Conservation (phyloP, 768 basidiomycete species). For the Boletus pseudo-olivaceus region DNA sequence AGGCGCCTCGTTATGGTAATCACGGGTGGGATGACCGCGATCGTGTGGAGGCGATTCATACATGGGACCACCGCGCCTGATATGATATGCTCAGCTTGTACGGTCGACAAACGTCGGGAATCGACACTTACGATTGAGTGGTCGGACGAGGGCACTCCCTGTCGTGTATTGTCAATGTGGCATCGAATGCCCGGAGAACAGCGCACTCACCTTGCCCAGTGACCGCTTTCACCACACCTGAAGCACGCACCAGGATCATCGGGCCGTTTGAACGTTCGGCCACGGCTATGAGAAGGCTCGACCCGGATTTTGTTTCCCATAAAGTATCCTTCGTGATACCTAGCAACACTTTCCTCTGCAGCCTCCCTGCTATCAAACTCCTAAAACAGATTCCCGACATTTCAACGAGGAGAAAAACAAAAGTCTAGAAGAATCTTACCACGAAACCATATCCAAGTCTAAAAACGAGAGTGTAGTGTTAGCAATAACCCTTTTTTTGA, state of each 20-base stretch:
- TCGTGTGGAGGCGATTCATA: slow-evolving; percentile 56
- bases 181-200: neutral
- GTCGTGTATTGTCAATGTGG: slow-evolving; percentile 1
- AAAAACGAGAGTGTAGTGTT: slow-evolving; percentile 2
- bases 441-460: slow-evolving; percentile 90
- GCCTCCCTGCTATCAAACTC: slow-evolving; percentile 81
- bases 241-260: slow-evolving; percentile 89
- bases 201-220: slow-evolving; percentile 77
- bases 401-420: neutral
- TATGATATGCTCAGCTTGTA: slow-evolving; percentile 10
- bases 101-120: neutral
- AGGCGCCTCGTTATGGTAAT: slow-evolving; percentile 44
- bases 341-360: slow-evolving; percentile 82
- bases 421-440: slow-evolving; percentile 43
- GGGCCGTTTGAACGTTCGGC: slow-evolving; percentile 73
- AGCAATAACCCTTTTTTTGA: slow-evolving; percentile 11
- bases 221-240: slow-evolving; percentile 80
- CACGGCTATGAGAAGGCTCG: slow-evolving; percentile 81
- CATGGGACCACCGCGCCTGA: slow-evolving; percentile 38
- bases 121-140: slow-evolving; percentile 45
- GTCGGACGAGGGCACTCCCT: slow-evolving; percentile 71
- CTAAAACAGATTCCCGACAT: slow-evolving; percentile 33
- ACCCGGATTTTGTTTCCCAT: slow-evolving; percentile 93
- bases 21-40: slow-evolving; percentile 50
- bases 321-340: slow-evolving; percentile 86